Percentiles rank a stretch among this genome's conserved stretches.
These are phyloP conservation scores for Quercus tomentella DNA, from an alignment of 331 rosid genomes.

Conservation along the genomic window DNA sequence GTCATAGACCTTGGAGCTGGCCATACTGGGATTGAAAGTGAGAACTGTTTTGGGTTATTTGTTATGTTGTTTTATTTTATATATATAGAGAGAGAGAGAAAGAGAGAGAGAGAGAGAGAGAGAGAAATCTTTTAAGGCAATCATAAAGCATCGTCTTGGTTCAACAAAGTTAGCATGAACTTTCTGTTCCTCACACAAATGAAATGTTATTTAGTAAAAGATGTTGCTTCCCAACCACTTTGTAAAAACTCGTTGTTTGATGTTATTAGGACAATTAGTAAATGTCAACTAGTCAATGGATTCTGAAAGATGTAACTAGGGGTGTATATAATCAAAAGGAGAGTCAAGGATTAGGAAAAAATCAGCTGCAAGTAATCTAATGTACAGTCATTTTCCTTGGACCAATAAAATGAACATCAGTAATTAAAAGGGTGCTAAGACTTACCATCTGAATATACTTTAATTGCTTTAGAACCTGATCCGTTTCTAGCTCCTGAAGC, in stretches of 20 bases:
- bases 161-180: not conserved
- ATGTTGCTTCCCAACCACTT: not conserved
- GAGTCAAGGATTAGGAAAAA: not conserved
- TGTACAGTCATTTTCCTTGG: not conserved
- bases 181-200: not conserved
- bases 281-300: not conserved
- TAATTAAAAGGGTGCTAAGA: conserved; percentile 3
- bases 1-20: not conserved
- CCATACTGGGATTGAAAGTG: not conserved
- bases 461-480: conserved; percentile 66
- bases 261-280: not conserved
- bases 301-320: not conserved
- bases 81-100: not conserved
- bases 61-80: not conserved
- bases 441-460: conserved; percentile 81
- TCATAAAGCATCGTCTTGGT: not conserved
- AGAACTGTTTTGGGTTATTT: not conserved
- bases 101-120: not conserved
- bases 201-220: not conserved
- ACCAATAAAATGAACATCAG: not conserved
- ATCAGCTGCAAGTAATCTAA: not conserved
- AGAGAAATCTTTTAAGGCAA: not conserved
- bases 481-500: conserved; percentile 78
- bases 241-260: not conserved
- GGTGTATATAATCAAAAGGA: not conserved